A percentile compares a stretch with the other conserved stretches of the same genome.
Conservation (phyloP, 2,329 filamentous ascomycete genomes). For the Xylariales sp. region DNA sequence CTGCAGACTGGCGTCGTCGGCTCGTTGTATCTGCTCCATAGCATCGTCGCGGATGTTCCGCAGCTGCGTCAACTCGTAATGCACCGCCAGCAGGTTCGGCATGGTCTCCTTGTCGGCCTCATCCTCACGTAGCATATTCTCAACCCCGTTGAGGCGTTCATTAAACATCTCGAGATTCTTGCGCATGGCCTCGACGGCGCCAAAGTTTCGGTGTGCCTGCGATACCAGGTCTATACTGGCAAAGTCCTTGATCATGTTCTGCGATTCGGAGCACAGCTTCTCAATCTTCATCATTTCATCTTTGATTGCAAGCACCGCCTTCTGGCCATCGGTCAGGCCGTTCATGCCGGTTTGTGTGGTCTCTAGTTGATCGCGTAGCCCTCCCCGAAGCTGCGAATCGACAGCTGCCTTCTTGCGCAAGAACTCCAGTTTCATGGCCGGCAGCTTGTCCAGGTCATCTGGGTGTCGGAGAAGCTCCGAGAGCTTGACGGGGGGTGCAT, state of each 20-base stretch:
- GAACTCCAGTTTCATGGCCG: constrained; percentile 85
- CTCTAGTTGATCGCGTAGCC: constrained; percentile 87
- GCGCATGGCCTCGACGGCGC: constrained; percentile 90
- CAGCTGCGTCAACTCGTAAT: constrained; percentile 88
- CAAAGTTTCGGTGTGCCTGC: constrained; percentile 94
- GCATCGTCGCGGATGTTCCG: constrained; percentile 94
- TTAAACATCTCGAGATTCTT: constrained; percentile 85
- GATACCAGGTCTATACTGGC: constrained; percentile 87
- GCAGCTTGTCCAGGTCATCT: constrained; percentile 96
- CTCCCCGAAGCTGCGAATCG: constrained; percentile 83
- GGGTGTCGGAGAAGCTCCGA: constrained; percentile 91
- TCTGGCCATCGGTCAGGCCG: constrained; percentile 83
- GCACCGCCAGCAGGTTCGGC: constrained; percentile 82
- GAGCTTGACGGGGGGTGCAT: constrained; percentile 71
- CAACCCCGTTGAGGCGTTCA: constrained; percentile 68
- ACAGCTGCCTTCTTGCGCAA: constrained; percentile 88
- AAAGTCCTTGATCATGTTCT: constrained; percentile 97
- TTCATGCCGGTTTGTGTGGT: constrained; percentile 91
- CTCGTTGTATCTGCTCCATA: constrained; percentile 87
- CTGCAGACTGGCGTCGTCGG: constrained; percentile 69
- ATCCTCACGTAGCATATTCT: constrained; percentile 76
- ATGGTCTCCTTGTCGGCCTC: constrained; percentile 84
- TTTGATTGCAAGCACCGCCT: constrained; percentile 87
- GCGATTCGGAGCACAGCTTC: constrained; percentile 92
- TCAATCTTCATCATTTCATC: constrained; percentile 99